phyloP scores from a whole-genome alignment of 805 yeast genomes.

The Schwanniomyces vanrijiae region DNA sequence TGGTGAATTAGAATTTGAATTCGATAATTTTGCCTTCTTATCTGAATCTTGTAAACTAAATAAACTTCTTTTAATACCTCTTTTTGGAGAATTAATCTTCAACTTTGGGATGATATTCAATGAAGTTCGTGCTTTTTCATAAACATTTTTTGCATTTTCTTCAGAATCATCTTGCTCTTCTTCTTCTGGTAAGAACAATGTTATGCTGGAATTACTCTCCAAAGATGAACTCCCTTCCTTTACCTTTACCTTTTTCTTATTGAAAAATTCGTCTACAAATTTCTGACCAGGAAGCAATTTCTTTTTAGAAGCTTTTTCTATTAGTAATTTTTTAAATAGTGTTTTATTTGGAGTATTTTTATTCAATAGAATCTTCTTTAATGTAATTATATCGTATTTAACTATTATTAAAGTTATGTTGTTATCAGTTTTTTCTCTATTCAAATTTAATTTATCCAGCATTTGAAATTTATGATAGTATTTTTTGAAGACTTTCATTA shows the following conservation, averaged over 20 bases:
- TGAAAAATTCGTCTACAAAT: neutral
- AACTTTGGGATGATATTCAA: neutral
- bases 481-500: neutral
- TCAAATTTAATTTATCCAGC: neutral
- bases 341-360: neutral
- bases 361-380: conserved; percentile 2
- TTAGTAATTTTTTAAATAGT: neutral
- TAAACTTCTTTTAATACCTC: neutral
- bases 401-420: conserved; percentile 15
- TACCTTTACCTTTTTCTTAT: neutral
- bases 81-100: neutral
- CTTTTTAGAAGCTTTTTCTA: neutral
- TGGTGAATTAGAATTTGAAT: neutral
- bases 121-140: neutral
- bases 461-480: neutral
- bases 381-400: conserved; percentile 11
- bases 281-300: neutral
- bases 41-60: neutral
- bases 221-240: conserved; percentile 2
- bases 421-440: neutral
- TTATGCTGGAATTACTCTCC: neutral
- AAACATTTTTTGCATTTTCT: neutral
- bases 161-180: neutral
- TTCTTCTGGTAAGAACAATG: neutral
- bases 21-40: neutral